These are phyloP conservation scores for Hebeloma cylindrosporum DNA, from an alignment of 768 basidiomycete species.

Conservation along the genomic window DNA sequence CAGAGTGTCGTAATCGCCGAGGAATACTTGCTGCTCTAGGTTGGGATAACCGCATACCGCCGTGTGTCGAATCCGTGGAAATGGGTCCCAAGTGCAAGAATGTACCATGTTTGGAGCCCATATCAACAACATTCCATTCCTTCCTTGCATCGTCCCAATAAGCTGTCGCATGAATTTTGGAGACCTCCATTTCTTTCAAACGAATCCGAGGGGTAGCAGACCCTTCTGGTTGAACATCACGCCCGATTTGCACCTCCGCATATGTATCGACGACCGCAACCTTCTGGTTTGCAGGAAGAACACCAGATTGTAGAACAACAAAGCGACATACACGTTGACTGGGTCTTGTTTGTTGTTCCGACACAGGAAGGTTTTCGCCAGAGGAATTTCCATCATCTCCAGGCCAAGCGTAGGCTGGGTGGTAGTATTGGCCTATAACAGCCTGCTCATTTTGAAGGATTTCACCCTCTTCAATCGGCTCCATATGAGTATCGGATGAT, in stretches of 20 bases:
- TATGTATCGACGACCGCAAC: constrained; percentile 48
- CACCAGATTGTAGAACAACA: constrained; percentile 53
- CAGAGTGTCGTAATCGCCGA: constrained; percentile 59
- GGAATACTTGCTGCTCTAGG: constrained; percentile 70
- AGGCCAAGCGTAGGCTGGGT: constrained; percentile 63
- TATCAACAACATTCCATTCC: constrained; percentile 78
- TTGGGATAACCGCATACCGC: constrained; percentile 58
- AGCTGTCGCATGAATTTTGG: constrained; percentile 74
- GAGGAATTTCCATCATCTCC: no score
- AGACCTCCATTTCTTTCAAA: constrained; percentile 82
- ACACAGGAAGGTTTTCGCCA: no score
- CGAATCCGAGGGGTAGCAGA: constrained; percentile 62
- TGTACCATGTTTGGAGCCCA: constrained; percentile 86
- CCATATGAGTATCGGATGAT: constrained; percentile 11
- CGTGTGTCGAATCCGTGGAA: constrained; percentile 22
- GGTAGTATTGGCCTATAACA: constrained; percentile 34
- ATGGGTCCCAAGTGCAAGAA: constrained; percentile 46
- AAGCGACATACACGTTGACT: constrained; percentile 47
- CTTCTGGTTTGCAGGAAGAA: constrained; percentile 52
- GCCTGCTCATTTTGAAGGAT: constrained; percentile 9
- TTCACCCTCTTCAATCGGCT: constrained; percentile 21
- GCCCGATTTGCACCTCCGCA: constrained; percentile 69
- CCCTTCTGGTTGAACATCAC: constrained; percentile 58
- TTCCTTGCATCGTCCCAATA: constrained; percentile 63
- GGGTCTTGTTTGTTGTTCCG: no score